Percentiles rank a stretch among this genome's conserved stretches.
Evolutionary conservation across 2,329 filamentous ascomycete species (phyloP).

Genomic region (Sporothrix phasma): DNA sequence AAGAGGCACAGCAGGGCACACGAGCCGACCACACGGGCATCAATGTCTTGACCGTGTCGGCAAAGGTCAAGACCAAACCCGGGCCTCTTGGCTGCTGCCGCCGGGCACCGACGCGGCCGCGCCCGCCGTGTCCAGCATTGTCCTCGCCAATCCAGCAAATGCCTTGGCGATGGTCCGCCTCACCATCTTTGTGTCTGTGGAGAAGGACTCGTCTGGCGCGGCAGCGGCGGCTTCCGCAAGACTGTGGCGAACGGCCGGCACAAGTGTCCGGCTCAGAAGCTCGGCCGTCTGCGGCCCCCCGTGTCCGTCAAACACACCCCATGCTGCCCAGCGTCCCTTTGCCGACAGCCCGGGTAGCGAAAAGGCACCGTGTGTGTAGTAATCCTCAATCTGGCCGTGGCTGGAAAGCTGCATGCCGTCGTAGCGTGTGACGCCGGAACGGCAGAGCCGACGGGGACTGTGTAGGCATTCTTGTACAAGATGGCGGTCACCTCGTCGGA

Average conservation of each 20-base stretch:
- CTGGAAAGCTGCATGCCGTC: slow-evolving; percentile 90
- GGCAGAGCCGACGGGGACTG: neutral
- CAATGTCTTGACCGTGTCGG: slow-evolving; percentile 69
- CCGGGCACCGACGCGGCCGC: slow-evolving; percentile 54
- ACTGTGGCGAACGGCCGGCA: slow-evolving; percentile 84
- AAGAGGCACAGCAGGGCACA: slow-evolving; percentile 95
- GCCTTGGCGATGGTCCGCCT: slow-evolving; percentile 87
- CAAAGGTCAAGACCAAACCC: slow-evolving; percentile 40
- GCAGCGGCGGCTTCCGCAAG: slow-evolving; percentile 63
- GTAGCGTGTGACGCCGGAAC: slow-evolving; percentile 68
- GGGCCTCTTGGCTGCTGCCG: neutral
- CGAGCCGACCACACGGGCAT: slow-evolving; percentile 87
- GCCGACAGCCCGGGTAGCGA: slow-evolving; percentile 57
- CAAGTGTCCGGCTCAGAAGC: slow-evolving; percentile 83
- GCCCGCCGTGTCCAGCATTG: slow-evolving; percentile 87
- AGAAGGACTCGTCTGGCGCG: slow-evolving; percentile 38
- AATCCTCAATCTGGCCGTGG: slow-evolving; percentile 96
- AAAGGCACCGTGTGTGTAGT: slow-evolving; percentile 95
- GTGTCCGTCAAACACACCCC: slow-evolving; percentile 98
- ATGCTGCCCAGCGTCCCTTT: slow-evolving; percentile 81
- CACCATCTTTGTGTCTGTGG: slow-evolving; percentile 37
- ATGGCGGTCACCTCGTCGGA: neutral
- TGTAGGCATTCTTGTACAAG: neutral
- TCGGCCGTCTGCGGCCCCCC: slow-evolving; percentile 97
- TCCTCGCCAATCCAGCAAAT: slow-evolving; percentile 80